phyloP scores from a whole-genome alignment of 1,284 basidiomycete species.

The Melampsora americana region DNA sequence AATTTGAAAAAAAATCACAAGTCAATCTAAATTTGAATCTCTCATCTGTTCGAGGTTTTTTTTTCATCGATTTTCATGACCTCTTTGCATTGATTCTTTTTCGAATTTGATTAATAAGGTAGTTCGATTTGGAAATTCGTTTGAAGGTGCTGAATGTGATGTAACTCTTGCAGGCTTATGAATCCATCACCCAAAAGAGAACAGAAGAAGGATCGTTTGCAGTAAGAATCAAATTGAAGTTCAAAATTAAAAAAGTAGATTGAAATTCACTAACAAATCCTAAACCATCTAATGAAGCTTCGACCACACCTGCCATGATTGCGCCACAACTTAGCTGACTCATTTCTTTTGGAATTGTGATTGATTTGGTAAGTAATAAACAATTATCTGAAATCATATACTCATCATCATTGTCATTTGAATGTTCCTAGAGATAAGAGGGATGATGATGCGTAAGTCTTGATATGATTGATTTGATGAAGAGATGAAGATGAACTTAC shows the following conservation, averaged over 20 bases:
- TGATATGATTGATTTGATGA: not conserved
- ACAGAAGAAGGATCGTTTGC: no score
- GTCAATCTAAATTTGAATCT: no score
- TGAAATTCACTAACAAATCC: slow-evolving; percentile 73
- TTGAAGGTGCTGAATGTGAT: slow-evolving; percentile 83
- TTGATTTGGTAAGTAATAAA: slow-evolving; percentile 81
- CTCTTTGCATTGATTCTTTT: slow-evolving; percentile 79
- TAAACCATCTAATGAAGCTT: slow-evolving; percentile 90
- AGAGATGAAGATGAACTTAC: slow-evolving; percentile 59
- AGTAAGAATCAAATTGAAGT: slow-evolving; percentile 27
- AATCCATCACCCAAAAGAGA: slow-evolving; percentile 43
- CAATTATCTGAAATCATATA: slow-evolving; percentile 99
- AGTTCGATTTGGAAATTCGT: slow-evolving; percentile 74
- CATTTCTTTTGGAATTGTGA: slow-evolving; percentile 92
- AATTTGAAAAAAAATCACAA: no score
- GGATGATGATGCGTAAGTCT: no score
- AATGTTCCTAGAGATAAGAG: slow-evolving; percentile 31
- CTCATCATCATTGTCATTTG: slow-evolving; percentile 53
- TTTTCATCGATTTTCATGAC: no score
- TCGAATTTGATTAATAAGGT: slow-evolving; percentile 93
- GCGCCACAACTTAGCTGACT: slow-evolving; percentile 90
- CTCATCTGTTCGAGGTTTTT: no score
- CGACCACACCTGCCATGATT: slow-evolving; percentile 92
- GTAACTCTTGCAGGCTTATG: slow-evolving; percentile 89
- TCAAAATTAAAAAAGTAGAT: not conserved